Evolutionary conservation across 1,284 basidiomycete genomes (phyloP), one percentile per base, ranked within the genome.

Genomic region (Stereum hirsutum): DNA sequence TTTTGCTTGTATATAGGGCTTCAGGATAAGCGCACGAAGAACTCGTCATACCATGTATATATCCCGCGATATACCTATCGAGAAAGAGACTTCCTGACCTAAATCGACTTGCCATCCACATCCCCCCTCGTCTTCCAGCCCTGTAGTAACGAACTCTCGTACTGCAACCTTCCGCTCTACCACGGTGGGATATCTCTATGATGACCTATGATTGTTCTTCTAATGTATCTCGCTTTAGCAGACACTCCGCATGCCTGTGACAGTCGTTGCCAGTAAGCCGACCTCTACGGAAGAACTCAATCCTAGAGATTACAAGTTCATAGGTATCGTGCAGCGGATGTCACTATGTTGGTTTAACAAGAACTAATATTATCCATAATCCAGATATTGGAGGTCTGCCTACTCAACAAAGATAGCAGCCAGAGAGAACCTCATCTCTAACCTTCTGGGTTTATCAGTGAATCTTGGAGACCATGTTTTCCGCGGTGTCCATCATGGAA

Each of bases 381-480:
- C 25, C 34, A 69, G 72, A 75, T 49, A 67, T 75, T 38, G 74
- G 55, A 53, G 70, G 72, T 72, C 52, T 41, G 50, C 43, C 30
- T 11, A 15, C 34, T 31, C 24, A 20, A 17, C 8, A 10, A 14
- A 32, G n/a, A n/a, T 32, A 32, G 19, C 21, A 14, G 46, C 25
- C 30, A 25, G n/a, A 33, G n/a, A 26, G n/a, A 20, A 26, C 37
- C 41, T 26, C 19, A 33, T 38, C 17, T 25, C 12, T 50, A 25
- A 48, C 45, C 39, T 37, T 43, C 32, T 39, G 10, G 26, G 17
- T n/a, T 8, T 10, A 3, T n/a, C 48, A 75, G 76, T 80, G 10
- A 81, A 81, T 52, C 58, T 81, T 34, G 79, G 75, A 19, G 80
- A 81, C 54, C 72, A 72, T 12, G 65, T 78, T 6, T 81, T 81